A percentile compares a stretch with the other conserved stretches of the same genome.
These are phyloP conservation scores for Nectriaceae sp. DNA, from an alignment of 2,329 filamentous ascomycete genomes.

Conservation along the genomic window DNA sequence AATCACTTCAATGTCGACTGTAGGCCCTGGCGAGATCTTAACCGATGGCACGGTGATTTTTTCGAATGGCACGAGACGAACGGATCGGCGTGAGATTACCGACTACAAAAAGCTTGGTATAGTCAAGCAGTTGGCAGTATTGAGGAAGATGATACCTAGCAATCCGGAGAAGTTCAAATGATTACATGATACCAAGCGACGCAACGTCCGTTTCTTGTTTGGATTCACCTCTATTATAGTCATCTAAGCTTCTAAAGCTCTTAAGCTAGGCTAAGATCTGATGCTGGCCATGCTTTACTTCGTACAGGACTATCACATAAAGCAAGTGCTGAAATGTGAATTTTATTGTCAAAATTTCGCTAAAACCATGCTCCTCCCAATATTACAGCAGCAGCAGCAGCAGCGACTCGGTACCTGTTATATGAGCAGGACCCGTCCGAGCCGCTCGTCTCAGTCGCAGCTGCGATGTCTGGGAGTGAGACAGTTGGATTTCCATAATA, in stretches of 20 bases:
- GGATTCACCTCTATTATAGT: no score
- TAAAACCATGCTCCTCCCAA: no score
- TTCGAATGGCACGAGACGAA: slow-evolving; percentile 60
- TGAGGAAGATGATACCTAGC: slow-evolving; percentile 67
- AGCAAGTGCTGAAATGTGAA: no score
- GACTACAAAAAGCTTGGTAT: slow-evolving; percentile 65
- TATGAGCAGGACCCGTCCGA: no score
- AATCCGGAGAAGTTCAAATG: slow-evolving; percentile 55
- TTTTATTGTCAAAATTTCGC: no score
- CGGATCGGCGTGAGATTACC: slow-evolving; percentile 61
- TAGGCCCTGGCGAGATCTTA: slow-evolving; percentile 59
- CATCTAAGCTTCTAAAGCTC: no score
- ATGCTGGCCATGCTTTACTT: no score
- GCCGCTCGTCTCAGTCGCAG: neutral
- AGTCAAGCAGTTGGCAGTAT: slow-evolving; percentile 67
- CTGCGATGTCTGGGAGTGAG: neutral
- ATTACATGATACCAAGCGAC: slow-evolving; percentile 14
- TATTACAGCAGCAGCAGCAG: no score
- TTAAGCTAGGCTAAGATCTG: no score
- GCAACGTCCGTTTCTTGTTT: neutral
- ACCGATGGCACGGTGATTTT: slow-evolving; percentile 71
- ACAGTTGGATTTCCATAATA: neutral
- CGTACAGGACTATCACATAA: no score
- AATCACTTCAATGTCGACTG: slow-evolving; percentile 63
- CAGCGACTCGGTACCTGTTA: no score